Percentiles rank a stretch among this genome's conserved stretches.
These are phyloP conservation scores for Colletotrichum sp. DNA, from an alignment of 2,329 filamentous ascomycete species.

Conservation along the genomic window DNA sequence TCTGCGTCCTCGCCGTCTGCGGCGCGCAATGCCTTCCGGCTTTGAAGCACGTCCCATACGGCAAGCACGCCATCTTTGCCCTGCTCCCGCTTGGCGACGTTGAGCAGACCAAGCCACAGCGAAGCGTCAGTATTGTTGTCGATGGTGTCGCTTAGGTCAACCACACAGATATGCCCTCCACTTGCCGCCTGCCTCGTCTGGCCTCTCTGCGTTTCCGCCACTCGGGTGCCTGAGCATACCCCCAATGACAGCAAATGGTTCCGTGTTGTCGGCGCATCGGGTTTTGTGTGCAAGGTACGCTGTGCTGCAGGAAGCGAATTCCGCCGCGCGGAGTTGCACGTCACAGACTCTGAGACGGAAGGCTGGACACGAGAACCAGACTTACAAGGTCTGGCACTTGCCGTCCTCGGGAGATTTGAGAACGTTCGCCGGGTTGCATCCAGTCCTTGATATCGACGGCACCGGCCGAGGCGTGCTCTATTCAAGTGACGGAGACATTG, in stretches of 20 bases:
- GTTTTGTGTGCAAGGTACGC: background rate
- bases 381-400: background rate
- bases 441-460: slow-evolving; percentile 7
- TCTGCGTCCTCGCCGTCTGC: slow-evolving; percentile 26
- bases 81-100: slow-evolving; percentile 22
- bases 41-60: slow-evolving; percentile 30
- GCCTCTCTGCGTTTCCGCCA: background rate
- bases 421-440: background rate
- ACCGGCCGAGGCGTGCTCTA: slow-evolving; percentile 23
- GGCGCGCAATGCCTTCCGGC: slow-evolving; percentile 25
- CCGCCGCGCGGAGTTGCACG: background rate
- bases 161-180: background rate
- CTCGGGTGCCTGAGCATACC: background rate
- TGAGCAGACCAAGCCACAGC: slow-evolving; percentile 24
- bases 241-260: background rate
- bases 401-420: background rate
- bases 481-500: slow-evolving; percentile 25
- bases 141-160: background rate
- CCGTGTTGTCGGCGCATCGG: background rate
- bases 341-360: background rate
- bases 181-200: background rate
- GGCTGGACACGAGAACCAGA: background rate
- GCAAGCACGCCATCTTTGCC: slow-evolving; percentile 25
- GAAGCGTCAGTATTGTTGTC: slow-evolving; percentile 18
- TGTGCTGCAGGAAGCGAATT: background rate